Base-by-base conservation (phyloP, 129 eudicot genomes). In the Deinandra increscens region DNA sequence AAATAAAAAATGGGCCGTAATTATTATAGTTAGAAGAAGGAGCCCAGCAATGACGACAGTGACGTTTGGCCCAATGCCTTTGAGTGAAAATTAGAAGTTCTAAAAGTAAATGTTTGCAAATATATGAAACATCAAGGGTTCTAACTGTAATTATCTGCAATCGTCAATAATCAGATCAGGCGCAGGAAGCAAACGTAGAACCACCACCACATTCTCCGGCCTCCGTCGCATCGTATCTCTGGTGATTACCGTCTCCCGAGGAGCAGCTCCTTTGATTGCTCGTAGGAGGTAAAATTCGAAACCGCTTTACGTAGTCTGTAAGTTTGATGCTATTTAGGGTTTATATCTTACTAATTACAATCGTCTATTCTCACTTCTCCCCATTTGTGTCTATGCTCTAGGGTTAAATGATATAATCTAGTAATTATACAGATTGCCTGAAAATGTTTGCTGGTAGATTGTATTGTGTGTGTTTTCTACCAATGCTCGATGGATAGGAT, bases 191-290 rank as follows among this genome's bases (percentile, higher is more conserved):
- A 60, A 72, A 71, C 68, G 76, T 71, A 61, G 60, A 34, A 60
- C 76, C 76, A 60, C 70, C 77, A 34, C 73, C 18, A 43, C 53
- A 64, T 64, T 45, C 71, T 70, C 75, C 59, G 46, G 61, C 50
- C 50, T 51, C 66, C 55, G 67, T n/a, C 43, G 42, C 54, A 31
- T 55, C 54, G 19, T 44, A 20, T 29, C 75, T 58, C 75, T 55
- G 75, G 31, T 49, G 51, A 59, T 29, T 43, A 59, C 43, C 45
- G 49, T 31, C 39, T 34, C 69, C 53, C 53, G 38, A 51, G 19
- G 15, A 55, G 18, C 15, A 42, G 75, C 58, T 71, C 62, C 12
- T 72, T 14, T 0, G 51, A 33, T 72, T 72, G 23, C 51, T 49
- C 10, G 20, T 31, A 17, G 36, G 7, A 45, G 77, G 61, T 60